phyloP scores from a whole-genome alignment of 129 eudicot genomes.

The Pulicaria dysenterica region DNA sequence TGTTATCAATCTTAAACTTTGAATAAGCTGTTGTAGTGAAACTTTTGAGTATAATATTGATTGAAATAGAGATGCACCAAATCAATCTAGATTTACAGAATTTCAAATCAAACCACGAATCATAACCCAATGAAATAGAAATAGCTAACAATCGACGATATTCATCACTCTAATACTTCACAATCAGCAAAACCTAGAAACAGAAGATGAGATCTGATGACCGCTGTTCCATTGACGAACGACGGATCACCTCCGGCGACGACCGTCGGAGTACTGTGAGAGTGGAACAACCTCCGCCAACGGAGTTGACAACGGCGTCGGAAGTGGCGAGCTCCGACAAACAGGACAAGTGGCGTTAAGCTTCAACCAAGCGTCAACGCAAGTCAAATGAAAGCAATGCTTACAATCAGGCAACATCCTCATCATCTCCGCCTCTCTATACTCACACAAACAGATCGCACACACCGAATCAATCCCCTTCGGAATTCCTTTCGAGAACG shows the following conservation, averaged over 20 bases:
- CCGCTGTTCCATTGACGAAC: slow-evolving; percentile 13
- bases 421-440: slow-evolving; percentile 75
- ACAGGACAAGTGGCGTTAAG: slow-evolving; percentile 80
- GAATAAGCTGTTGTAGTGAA: too few species aligned
- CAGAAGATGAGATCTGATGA: slow-evolving; percentile 3
- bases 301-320: slow-evolving; percentile 88
- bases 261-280: slow-evolving; percentile 69
- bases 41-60: slow-evolving; percentile 14
- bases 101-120: slow-evolving; percentile 12
- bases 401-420: slow-evolving; percentile 89
- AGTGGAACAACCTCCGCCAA: slow-evolving; percentile 87
- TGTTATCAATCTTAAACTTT: not conserved
- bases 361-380: slow-evolving; percentile 91
- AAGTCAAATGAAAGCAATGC: slow-evolving; percentile 65
- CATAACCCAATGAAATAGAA: slow-evolving; percentile 7
- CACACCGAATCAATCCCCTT: slow-evolving; percentile 48
- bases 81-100: slow-evolving; percentile 31
- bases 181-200: slow-evolving; percentile 3
- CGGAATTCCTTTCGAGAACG: slow-evolving; percentile 38
- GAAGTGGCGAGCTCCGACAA: slow-evolving; percentile 88
- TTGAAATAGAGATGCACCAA: slow-evolving; percentile 7
- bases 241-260: slow-evolving; percentile 45
- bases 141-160: slow-evolving; percentile 11
- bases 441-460: slow-evolving; percentile 77
- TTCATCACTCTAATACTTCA: not conserved